Conservation (phyloP, 176 grass and related monocot species). For the Guadua angustifolia region DNA sequence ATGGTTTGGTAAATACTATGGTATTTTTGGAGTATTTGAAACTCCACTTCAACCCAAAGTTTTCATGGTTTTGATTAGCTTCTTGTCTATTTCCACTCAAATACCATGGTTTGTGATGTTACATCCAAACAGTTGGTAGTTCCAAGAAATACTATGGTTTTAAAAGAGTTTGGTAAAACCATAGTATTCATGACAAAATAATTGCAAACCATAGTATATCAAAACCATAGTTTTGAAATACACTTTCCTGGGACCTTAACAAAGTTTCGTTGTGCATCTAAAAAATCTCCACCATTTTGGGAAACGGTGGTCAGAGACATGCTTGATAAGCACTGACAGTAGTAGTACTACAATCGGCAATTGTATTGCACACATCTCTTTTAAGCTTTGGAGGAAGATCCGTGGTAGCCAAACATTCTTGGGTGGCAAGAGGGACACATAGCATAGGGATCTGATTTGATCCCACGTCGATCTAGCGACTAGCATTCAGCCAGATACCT, state of each 20-base stretch:
- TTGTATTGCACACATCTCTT: neutral
- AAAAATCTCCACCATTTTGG: neutral
- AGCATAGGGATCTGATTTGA: neutral
- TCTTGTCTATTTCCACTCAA: too few relatives aligned
- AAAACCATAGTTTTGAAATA: too few relatives aligned
- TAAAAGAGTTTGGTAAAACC: too few relatives aligned
- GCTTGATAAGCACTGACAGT: neutral
- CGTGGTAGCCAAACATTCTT: neutral
- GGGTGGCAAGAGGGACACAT: neutral
- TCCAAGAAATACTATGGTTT: too few relatives aligned
- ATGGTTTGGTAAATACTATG: too few relatives aligned
- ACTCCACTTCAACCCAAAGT: too few relatives aligned
- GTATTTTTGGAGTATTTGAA: too few relatives aligned
- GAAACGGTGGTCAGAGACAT: neutral
- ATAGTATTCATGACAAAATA: too few relatives aligned
- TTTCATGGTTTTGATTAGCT: too few relatives aligned
- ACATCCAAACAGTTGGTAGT: too few relatives aligned
- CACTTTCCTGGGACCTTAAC: neutral
- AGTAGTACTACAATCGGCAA: neutral
- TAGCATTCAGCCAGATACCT: neutral
- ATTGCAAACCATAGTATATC: too few relatives aligned
- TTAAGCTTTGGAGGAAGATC: neutral
- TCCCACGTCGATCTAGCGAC: neutral
- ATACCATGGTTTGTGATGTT: too few relatives aligned
- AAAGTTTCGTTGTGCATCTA: neutral